Base-by-base conservation (phyloP, 352 stramenopile species). In the Phytopythium montanum region DNA sequence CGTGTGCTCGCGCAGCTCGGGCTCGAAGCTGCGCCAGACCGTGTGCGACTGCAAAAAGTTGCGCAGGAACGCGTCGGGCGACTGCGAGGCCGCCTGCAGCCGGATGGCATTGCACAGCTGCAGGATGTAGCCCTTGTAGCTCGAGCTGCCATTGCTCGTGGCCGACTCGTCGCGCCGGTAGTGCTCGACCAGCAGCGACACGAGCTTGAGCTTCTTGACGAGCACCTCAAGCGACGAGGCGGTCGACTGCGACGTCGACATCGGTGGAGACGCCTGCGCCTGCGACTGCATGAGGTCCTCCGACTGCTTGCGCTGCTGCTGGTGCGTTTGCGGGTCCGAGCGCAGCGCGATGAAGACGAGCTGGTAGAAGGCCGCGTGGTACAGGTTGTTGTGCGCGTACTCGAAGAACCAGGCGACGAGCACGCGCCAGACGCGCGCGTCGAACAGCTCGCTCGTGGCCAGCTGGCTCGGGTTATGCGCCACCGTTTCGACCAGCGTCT, bases 341-440 rank as follows among this genome's bases (percentile, higher is more conserved):
- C 85, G 85, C 54, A 97, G 64, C 16, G 84, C 83, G 65, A 94
- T 87, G 63, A 96, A 94, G 28, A 97, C 73, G 28, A 97, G 74
- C 62, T 94, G 87, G 67, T 95, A 96, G 52, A 97, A 97, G 25
- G 86, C 73, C 29, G 80, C 81, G 59, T 96, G 88, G 58, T 96
- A 97, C 59, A 97, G 39, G 60, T 96, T 97, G 67, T 94, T 97
- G 79, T 97, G 85, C 33, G 85, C 80, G 68, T 96, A 97, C 72
- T 95, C 84, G 50, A 96, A 93, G 65, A 97, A 96, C 90, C 90
- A 97, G 36, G 70, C 72, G 29, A 92, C 73, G 51, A 97, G 65
- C 31, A 94, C 81, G 39, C 85, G 83, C 90, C 90, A 97, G 9
- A 96, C 81, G 46, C 93, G 74, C n/a, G 66, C 72, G 57, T 92